A percentile compares a stretch with the other conserved stretches of the same genome.
Evolutionary conservation across 495 filamentous ascomycete species (phyloP).

Genomic region (Antarctomyces pellizariae): DNA sequence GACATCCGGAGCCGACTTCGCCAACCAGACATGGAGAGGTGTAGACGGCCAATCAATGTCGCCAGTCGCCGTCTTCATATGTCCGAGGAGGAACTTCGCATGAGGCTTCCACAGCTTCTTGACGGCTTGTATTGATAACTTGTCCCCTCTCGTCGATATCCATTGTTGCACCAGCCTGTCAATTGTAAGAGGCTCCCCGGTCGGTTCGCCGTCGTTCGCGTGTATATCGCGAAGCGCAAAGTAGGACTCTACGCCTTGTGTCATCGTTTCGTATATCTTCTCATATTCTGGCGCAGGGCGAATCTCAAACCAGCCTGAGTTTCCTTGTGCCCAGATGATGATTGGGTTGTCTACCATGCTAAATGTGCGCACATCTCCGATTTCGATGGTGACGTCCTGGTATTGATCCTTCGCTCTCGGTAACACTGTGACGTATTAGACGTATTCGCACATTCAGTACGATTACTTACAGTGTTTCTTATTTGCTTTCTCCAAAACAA

Average conservation of each 20-base stretch:
- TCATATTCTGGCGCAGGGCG: not conserved
- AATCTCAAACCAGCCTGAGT: slow-evolving; percentile 14
- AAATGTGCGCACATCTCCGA: not conserved
- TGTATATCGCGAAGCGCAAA: not conserved
- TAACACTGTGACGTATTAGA: too few relatives aligned
- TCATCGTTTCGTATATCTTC: not conserved
- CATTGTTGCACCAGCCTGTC: not conserved
- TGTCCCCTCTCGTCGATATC: slow-evolving; percentile 5
- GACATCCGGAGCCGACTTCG: too few relatives aligned
- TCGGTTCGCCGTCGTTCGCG: too few relatives aligned
- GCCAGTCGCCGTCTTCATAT: slow-evolving; percentile 18
- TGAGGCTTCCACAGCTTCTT: slow-evolving; percentile 16
- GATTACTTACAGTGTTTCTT: too few relatives aligned
- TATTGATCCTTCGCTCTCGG: too few relatives aligned
- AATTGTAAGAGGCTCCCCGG: not conserved
- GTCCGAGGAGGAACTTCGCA: slow-evolving; percentile 18
- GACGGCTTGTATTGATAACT: slow-evolving; percentile 16
- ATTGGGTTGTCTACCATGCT: slow-evolving; percentile 2
- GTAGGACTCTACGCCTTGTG: not conserved
- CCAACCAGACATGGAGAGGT: too few relatives aligned
- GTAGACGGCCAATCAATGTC: too few relatives aligned
- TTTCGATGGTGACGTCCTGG: too few relatives aligned
- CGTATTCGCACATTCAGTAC: too few relatives aligned
- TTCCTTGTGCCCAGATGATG: slow-evolving; percentile 12
- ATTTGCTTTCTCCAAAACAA: slow-evolving; percentile 16